A percentile compares a stretch with the other conserved stretches of the same genome.
Evolutionary conservation across 176 grass and related monocot genomes (phyloP).

Genomic region (Carex cristatella): DNA sequence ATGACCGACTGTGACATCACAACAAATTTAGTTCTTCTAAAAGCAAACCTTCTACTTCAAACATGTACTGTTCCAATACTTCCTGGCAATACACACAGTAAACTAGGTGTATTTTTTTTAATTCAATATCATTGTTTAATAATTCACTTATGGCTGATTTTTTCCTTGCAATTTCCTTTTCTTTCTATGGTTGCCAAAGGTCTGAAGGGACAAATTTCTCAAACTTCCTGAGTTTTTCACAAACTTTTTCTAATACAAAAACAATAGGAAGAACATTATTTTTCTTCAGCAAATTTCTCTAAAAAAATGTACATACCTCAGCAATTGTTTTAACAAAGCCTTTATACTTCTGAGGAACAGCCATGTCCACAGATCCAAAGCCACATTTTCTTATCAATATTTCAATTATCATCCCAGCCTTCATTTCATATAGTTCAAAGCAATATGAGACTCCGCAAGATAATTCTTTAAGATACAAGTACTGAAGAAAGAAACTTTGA

Average conservation of each 20-base stretch:
- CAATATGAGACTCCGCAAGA: conserved; percentile 11
- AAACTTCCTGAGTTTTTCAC: background rate
- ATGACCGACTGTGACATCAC: background rate
- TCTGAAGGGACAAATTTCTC: background rate
- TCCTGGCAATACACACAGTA: background rate
- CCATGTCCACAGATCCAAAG: conserved; percentile 49
- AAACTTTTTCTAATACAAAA: background rate
- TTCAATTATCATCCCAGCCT: conserved; percentile 78
- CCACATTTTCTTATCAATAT: conserved; percentile 95
- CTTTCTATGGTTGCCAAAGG: background rate
- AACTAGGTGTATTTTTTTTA: background rate
- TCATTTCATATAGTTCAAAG: conserved; percentile 22
- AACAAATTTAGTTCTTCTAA: background rate
- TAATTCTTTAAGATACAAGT: conserved; percentile 1
- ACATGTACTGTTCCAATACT: background rate
- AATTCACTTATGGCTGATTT: background rate
- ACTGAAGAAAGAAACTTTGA: conserved; percentile 4
- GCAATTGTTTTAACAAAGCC: conserved; percentile 54
- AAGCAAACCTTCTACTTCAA: background rate
- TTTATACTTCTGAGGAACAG: conserved; percentile 64
- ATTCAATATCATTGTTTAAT: background rate
- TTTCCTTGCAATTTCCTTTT: background rate
- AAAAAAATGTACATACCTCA: conserved; percentile 39
- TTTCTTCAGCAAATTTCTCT: background rate
- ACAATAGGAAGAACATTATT: background rate